A percentile compares a stretch with the other conserved stretches of the same genome.
Conservation (phyloP, 768 basidiomycete genomes). For the Phylloporus arenicola region DNA sequence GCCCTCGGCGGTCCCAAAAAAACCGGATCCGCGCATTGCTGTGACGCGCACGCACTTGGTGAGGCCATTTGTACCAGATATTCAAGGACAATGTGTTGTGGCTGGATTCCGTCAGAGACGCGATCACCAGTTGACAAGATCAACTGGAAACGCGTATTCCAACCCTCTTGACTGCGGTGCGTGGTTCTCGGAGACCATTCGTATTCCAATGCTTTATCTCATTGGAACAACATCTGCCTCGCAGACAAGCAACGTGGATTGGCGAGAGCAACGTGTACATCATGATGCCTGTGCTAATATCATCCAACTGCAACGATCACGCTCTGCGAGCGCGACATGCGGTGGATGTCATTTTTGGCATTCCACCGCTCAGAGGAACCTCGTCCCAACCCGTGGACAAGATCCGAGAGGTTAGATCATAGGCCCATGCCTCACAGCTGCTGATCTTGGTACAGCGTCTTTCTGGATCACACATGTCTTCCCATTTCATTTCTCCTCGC, state of each 20-base stretch:
- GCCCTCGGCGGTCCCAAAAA: neutral
- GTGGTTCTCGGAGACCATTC: constrained; percentile 16
- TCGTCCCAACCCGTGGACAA: constrained; percentile 4
- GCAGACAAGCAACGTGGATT: constrained; percentile 16
- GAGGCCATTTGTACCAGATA: constrained; percentile 15
- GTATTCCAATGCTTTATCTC: constrained; percentile 7
- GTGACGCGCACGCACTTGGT: constrained; percentile 16
- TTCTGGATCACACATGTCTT: constrained; percentile 10
- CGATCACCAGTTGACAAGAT: constrained; percentile 9
- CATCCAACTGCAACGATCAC: neutral
- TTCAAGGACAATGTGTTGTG: constrained; percentile 7
- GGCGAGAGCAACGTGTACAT: constrained; percentile 16
- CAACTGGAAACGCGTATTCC: constrained; percentile 12
- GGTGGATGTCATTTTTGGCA: neutral
- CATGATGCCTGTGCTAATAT: constrained; percentile 11
- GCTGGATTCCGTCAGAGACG: constrained; percentile 17
- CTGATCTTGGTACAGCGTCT: constrained; percentile 9
- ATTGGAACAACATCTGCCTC: constrained; percentile 3
- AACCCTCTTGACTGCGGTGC: constrained; percentile 3
- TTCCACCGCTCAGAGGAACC: neutral
- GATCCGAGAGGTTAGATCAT: constrained; percentile 14
- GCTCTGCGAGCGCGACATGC: constrained; percentile 2
- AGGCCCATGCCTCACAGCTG: neutral
- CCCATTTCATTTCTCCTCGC: constrained; percentile 6
- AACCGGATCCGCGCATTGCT: constrained; percentile 7